Percentiles rank a stretch among this genome's conserved stretches.
Conservation (phyloP, 345 rosid species). For the Sisymbrium irio region DNA sequence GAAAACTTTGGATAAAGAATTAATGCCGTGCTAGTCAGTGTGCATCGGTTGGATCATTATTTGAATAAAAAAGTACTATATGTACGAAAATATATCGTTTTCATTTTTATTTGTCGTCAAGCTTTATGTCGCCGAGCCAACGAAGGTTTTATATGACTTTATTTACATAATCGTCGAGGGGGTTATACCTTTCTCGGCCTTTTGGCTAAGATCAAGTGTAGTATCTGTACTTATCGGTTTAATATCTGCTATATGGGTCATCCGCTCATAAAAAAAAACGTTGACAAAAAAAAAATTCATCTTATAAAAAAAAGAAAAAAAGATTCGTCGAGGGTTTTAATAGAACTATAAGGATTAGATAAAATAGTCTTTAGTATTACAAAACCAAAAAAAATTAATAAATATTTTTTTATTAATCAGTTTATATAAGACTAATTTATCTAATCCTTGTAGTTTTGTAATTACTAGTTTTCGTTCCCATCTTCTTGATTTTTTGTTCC, state of each 20-base stretch:
- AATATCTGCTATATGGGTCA: slow-evolving; percentile 52
- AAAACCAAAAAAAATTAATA: no score
- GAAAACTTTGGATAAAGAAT: background rate
- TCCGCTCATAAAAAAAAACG: no score
- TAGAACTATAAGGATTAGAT: no score
- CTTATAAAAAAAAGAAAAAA: no score
- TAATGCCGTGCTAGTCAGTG: slow-evolving; percentile 19
- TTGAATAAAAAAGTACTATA: background rate
- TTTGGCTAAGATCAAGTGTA: slow-evolving; percentile 75
- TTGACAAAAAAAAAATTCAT: no score
- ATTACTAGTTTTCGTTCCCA: slow-evolving; percentile 12
- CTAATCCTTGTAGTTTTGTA: slow-evolving; percentile 14
- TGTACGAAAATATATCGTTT: slow-evolving; percentile 5
- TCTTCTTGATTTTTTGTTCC: slow-evolving; percentile 21
- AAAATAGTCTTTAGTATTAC: no score
- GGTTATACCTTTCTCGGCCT: slow-evolving; percentile 74
- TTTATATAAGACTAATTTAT: background rate
- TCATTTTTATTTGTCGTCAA: slow-evolving; percentile 18
- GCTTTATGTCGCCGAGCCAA: slow-evolving; percentile 25
- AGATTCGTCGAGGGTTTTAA: no score
- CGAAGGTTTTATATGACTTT: slow-evolving; percentile 33
- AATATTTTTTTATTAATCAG: no score
- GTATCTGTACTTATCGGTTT: slow-evolving; percentile 66
- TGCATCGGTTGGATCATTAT: slow-evolving; percentile 23
- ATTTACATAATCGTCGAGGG: slow-evolving; percentile 17